Evolutionary conservation across 1,284 basidiomycete genomes (phyloP).

Genomic region (Xerocomus tenax): DNA sequence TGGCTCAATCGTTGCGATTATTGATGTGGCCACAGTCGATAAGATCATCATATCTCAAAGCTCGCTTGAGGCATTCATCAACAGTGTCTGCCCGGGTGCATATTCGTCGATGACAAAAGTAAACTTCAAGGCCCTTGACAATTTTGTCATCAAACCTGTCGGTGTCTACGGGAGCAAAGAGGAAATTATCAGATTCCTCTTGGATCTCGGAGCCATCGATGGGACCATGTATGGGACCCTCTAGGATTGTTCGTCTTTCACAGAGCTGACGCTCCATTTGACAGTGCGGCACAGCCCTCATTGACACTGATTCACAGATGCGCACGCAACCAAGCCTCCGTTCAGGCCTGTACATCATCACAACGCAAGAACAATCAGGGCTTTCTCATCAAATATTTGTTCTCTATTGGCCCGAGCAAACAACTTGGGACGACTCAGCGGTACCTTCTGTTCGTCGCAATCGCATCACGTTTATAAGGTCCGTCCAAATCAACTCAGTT

Average conservation of each 20-base stretch:
- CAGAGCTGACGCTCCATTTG: not conserved
- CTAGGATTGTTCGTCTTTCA: accelerated
- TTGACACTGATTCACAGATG: slow-evolving; percentile 17
- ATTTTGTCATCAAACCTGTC: slow-evolving; percentile 38
- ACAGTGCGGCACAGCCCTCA: slow-evolving; percentile 17
- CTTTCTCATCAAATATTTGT: slow-evolving; percentile 33
- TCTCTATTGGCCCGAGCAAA: slow-evolving; percentile 55
- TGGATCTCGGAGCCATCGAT: slow-evolving; percentile 30
- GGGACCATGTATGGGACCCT: slow-evolving; percentile 30
- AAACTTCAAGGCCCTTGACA: slow-evolving; percentile 44
- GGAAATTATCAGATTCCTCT: slow-evolving; percentile 41
- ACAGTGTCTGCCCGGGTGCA: slow-evolving; percentile 38
- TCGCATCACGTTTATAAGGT: slow-evolving; percentile 57
- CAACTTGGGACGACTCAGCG: slow-evolving; percentile 50
- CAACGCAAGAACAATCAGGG: slow-evolving; percentile 6
- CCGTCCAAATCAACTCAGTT: slow-evolving; percentile 2
- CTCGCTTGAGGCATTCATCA: slow-evolving; percentile 39
- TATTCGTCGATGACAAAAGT: slow-evolving; percentile 44
- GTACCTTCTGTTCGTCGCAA: slow-evolving; percentile 41
- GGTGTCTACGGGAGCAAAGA: slow-evolving; percentile 50
- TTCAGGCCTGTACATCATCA: slow-evolving; percentile 45
- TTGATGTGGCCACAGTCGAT: slow-evolving; percentile 35
- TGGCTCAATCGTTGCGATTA: not conserved
- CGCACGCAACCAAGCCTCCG: slow-evolving; percentile 32
- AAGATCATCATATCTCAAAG: slow-evolving; percentile 51